Evolutionary conservation across 2,329 filamentous ascomycete species (phyloP).

Genomic region (Monosporascus sp.): DNA sequence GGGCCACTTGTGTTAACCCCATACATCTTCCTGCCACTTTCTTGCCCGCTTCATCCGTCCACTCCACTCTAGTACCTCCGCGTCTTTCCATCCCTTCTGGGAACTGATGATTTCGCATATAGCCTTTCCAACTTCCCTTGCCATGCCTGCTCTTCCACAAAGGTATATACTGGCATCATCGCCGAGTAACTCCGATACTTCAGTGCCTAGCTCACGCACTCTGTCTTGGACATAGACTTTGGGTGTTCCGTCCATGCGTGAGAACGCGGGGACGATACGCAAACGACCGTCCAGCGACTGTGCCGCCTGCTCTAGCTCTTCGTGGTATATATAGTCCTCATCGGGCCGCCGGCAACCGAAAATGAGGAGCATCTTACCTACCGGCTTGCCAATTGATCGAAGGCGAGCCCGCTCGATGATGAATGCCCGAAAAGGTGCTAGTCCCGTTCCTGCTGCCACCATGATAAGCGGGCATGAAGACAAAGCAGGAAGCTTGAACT

Average conservation of each 20-base stretch:
- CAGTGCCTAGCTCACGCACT: slow-evolving; percentile 24
- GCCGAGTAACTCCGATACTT: slow-evolving; percentile 1
- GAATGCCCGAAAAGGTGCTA: slow-evolving; percentile 37
- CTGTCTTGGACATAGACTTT: slow-evolving; percentile 34
- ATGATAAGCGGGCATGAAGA: slow-evolving; percentile 43
- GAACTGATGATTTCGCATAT: slow-evolving; percentile 30
- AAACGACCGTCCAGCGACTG: slow-evolving; percentile 14
- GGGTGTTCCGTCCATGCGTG: slow-evolving; percentile 8
- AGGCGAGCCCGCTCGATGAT: slow-evolving; percentile 32
- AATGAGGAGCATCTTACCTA: slow-evolving; percentile 35
- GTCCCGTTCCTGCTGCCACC: slow-evolving; percentile 44
- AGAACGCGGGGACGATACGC: slow-evolving; percentile 28
- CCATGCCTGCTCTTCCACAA: slow-evolving; percentile 36
- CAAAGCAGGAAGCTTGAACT: slow-evolving; percentile 38
- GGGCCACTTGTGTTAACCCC: slow-evolving; percentile 29
- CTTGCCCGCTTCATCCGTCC: slow-evolving; percentile 41
- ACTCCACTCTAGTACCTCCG: slow-evolving; percentile 38
- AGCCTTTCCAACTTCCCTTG: slow-evolving; percentile 28
- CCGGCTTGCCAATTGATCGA: slow-evolving; percentile 26
- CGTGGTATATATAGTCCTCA: slow-evolving; percentile 28
- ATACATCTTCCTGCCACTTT: slow-evolving; percentile 52
- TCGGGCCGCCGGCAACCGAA: slow-evolving; percentile 33
- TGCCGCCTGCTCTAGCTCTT: slow-evolving; percentile 12
- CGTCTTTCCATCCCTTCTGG: slow-evolving; percentile 32
- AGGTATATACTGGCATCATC: slow-evolving; percentile 30